Percentiles rank a stretch among this genome's conserved stretches.
phyloP scores from a whole-genome alignment of 1,284 basidiomycete genomes.

The Naganishia sp. region DNA sequence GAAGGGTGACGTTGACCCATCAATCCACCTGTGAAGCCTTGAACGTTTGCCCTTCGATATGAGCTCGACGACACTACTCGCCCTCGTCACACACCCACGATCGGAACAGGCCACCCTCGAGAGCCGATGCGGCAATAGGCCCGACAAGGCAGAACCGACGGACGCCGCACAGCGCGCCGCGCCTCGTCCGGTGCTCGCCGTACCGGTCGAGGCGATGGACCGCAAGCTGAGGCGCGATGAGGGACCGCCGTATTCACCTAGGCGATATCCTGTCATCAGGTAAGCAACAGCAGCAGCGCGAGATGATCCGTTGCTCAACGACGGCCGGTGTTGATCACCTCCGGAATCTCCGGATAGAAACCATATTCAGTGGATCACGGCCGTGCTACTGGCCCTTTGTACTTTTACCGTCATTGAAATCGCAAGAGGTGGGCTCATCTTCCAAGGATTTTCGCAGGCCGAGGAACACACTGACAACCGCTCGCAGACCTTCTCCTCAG shows the following conservation, averaged over 20 bases:
- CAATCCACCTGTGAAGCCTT: too few relatives aligned
- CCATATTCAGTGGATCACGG: constrained; percentile 11
- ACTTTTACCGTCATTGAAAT: constrained; percentile 12
- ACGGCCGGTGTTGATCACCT: not conserved
- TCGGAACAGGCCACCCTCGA: too few relatives aligned
- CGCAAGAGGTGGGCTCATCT: not conserved
- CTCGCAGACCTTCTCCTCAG: constrained; percentile 3
- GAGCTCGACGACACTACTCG: too few relatives aligned
- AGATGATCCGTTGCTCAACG: not conserved
- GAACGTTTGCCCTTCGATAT: too few relatives aligned
- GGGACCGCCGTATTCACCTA: constrained; percentile 1
- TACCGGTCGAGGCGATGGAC: too few relatives aligned
- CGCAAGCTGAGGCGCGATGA: not conserved
- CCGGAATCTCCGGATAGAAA: not conserved
- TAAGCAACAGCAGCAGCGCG: not conserved
- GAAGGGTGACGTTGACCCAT: too few relatives aligned
- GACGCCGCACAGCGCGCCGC: too few relatives aligned
- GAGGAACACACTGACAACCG: not conserved
- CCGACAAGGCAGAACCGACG: too few relatives aligned
- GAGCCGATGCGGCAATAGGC: too few relatives aligned
- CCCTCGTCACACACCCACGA: too few relatives aligned
- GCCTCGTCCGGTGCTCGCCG: too few relatives aligned
- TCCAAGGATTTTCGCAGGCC: too few relatives aligned
- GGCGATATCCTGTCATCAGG: not conserved
- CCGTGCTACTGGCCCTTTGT: constrained; percentile 8